Evolutionary conservation across 768 basidiomycete species (phyloP), one percentile per base, ranked within the genome.

Genomic region (Boletus edulis): DNA sequence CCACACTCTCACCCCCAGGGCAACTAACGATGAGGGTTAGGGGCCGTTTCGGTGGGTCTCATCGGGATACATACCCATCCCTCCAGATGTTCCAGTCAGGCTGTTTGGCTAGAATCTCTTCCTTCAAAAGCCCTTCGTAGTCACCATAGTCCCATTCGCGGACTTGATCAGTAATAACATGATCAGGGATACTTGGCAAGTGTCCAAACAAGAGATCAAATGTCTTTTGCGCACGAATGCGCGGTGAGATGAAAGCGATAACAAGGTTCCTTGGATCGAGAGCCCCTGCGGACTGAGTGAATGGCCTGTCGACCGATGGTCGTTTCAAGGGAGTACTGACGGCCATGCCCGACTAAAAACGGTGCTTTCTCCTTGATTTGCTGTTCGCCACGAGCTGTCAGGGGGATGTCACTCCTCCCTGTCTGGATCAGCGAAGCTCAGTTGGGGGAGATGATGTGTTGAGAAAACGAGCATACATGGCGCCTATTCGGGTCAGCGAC

Each of bases 101-200:
- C 48, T 75, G 80, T 52, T 73, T 78, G 46, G 77, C 77, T 57
- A 83, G 75, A 62, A 96, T 96, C 62, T 96, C 90, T n/a, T 82
- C 73, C n/a, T 85, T 76, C 27, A 80, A 68, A 40, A 94, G 80
- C 6, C 94, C 94, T 67, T 96, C 94, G 65, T 91, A 97, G 9
- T 90, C 83, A 11, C 95, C 90, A 66, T 96, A 96, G 64, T 96
- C 89, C 92, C 92, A 95, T 68, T 95, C 93, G 41, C 84, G 77
- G 24, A 76, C 85, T 22, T 83, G 79, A 60, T 91, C 89, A 0
- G 86, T 84, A 34, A 83, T 66, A 18, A 78, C 62, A 63, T 87
- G 83, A 54, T 79, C 55, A 2, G 86, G 87, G 35, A 65, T 49
- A 49, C 74, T 56, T 5, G 71, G 68, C 37, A 79, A 61, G 54